Percentiles rank a stretch among this genome's conserved stretches.
phyloP scores from a whole-genome alignment of 495 filamentous ascomycete genomes.

The Aspergillus baeticus region DNA sequence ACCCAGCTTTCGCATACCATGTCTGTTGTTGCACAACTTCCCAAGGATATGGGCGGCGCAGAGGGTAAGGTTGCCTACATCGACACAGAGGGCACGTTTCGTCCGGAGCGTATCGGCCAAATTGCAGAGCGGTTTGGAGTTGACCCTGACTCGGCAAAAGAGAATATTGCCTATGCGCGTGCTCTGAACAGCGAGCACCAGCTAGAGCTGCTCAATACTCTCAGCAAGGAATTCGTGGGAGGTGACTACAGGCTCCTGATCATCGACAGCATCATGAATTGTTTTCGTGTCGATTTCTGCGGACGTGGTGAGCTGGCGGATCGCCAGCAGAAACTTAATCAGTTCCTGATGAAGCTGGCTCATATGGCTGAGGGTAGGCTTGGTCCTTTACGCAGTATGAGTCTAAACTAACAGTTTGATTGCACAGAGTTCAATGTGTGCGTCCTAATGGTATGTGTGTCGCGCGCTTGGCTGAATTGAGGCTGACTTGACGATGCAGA shows the following conservation, averaged over 20 bases:
- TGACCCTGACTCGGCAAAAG: constrained; percentile 62
- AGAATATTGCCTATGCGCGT: constrained; percentile 74
- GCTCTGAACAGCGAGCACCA: constrained; percentile 77
- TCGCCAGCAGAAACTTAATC: constrained; percentile 72
- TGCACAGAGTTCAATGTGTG: constrained; percentile 70
- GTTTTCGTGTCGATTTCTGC: constrained; percentile 72
- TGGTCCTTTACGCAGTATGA: background rate
- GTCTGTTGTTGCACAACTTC: constrained; percentile 62
- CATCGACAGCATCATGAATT: constrained; percentile 78
- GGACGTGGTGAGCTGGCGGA: constrained; percentile 76
- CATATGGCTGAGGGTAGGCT: constrained; percentile 68
- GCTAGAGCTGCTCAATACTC: constrained; percentile 64
- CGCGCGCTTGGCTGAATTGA: background rate
- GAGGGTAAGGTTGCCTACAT: constrained; percentile 81
- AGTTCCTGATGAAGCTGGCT: constrained; percentile 66
- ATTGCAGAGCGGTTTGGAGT: constrained; percentile 75
- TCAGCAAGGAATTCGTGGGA: constrained; percentile 63
- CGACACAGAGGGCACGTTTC: constrained; percentile 78
- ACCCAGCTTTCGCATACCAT: constrained; percentile 69
- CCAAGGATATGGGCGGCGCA: constrained; percentile 66
- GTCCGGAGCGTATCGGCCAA: constrained; percentile 69
- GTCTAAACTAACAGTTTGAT: background rate
- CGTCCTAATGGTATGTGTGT: constrained; percentile 61
- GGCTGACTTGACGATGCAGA: constrained; percentile 41
- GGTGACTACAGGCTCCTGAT: constrained; percentile 72